These are phyloP conservation scores for Udeniomyces megalosporus DNA, from an alignment of 768 basidiomycete genomes.

Conservation along the genomic window DNA sequence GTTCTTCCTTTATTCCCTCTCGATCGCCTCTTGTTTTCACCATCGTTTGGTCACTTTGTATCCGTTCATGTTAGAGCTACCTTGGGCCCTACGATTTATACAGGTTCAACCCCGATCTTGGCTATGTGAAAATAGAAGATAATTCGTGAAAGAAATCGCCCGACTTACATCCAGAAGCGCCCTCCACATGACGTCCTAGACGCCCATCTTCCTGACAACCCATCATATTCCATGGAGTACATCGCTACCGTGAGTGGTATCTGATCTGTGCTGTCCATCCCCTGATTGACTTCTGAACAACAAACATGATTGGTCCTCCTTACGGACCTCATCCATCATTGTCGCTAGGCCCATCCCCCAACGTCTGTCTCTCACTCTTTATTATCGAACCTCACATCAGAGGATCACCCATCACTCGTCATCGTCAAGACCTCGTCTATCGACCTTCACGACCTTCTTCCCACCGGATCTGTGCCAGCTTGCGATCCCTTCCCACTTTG, in stretches of 20 bases:
- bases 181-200: no score
- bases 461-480: not conserved
- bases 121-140: no score
- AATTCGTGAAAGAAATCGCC: no score
- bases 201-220: no score
- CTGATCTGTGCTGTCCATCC: not conserved
- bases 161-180: no score
- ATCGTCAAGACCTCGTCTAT: slow-evolving; percentile 3
- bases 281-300: not conserved
- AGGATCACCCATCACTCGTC: not conserved
- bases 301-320: not conserved
- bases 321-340: not conserved
- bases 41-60: no score
- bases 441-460: not conserved
- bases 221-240: no score
- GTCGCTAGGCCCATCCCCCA: slow-evolving; percentile 37
- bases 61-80: no score
- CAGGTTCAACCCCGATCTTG: no score
- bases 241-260: slow-evolving; percentile 3
- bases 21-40: no score
- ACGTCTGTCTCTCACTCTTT: slow-evolving; percentile 55
- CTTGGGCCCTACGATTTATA: no score
- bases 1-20: not conserved
- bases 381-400: slow-evolving; percentile 4
- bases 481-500: slow-evolving; percentile 8